Base-by-base conservation (phyloP, 768 basidiomycete species). In the Cyclocybe aegerita region DNA sequence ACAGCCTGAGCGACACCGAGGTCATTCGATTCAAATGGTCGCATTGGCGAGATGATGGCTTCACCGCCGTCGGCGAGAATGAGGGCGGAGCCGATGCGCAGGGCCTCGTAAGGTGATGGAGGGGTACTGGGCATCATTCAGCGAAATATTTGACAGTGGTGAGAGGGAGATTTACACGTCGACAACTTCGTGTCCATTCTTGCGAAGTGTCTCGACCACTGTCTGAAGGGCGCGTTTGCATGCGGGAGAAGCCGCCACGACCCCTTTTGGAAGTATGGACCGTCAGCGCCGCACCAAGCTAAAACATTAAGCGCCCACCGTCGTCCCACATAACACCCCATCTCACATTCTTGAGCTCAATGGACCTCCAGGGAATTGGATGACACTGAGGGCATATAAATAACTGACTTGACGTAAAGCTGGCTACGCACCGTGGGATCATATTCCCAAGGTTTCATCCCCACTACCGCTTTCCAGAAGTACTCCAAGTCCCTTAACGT, bases 271-370 rank as follows among this genome's bases (percentile, higher is more conserved):
- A 23, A 23, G 14, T 30, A 15, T 8, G 12, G 46, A 16, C 35
- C 9, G 17, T 16, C 8, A 10, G 32, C 5, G 33, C 69, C 65
- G 15, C 15, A n/a, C 7, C 4, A 14, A 15, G 9, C 37, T 31
- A 45, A 17, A 12, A 17, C 9, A 15, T 35, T n/a, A 39, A 9
- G 14, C 2, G 59, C 69, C 37, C 49, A 83, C 85, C 83, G 59
- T 86, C 85, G 43, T 81, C 76, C 79, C 82, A 82, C 46, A 85
- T 66, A 2, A 85, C 72, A 34, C 83, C 83, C 79, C 80, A 85
- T 52, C 74, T 77, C 3, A 77, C 63, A 33, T 67, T 66, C 14
- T 63, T 59, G 12, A 67, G 66, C 49, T 67, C 58, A 12, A 70
- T 54, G 1, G 50, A 48, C 36, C 67, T 67, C 75, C 75, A 76